These are phyloP conservation scores for Coemansia brasiliensis DNA, from an alignment of 192 early-diverging fungal genomes.

Conservation along the genomic window DNA sequence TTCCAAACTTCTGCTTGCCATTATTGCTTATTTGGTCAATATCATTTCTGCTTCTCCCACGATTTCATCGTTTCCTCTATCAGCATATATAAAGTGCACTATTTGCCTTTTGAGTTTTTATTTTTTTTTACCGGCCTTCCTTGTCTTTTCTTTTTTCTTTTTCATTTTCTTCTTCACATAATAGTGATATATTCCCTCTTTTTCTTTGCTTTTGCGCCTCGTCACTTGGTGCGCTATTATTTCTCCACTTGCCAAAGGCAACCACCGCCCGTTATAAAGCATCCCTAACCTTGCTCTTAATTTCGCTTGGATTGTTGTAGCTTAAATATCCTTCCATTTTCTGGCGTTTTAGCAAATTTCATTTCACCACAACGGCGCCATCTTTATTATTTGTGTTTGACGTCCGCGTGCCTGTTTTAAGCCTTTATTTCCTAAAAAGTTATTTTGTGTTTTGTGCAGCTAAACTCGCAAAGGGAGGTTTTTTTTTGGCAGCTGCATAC, in stretches of 20 bases:
- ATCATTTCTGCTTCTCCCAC: constrained; percentile 10
- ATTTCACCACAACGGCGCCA: constrained; percentile 5
- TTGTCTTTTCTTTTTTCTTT: constrained; percentile 9
- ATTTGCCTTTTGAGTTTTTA: not conserved
- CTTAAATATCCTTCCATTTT: constrained; percentile 2
- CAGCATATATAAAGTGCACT: not conserved
- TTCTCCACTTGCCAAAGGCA: constrained; percentile 5
- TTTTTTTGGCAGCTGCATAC: constrained; percentile 10
- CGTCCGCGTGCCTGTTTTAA: not conserved
- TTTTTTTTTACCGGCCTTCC: not conserved
- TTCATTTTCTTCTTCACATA: not conserved
- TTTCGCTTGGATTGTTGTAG: constrained; percentile 2
- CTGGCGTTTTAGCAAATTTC: not conserved
- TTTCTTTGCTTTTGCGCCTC: constrained; percentile 12
- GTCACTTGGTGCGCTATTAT: constrained; percentile 8
- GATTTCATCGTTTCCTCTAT: constrained; percentile 6
- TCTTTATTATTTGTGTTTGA: constrained; percentile 6
- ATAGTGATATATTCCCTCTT: constrained; percentile 2
- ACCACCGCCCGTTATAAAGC: constrained; percentile 4
- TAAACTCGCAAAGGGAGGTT: too few species aligned
- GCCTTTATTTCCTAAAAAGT: too few species aligned
- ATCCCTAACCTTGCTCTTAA: not conserved
- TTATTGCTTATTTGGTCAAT: constrained; percentile 20
- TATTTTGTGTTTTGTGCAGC: too few species aligned
- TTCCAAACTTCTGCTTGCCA: constrained; percentile 19